Evolutionary conservation across 352 stramenopile genomes (phyloP), one percentile per base, ranked within the genome.

Genomic region (Globisporangium paddicum): DNA sequence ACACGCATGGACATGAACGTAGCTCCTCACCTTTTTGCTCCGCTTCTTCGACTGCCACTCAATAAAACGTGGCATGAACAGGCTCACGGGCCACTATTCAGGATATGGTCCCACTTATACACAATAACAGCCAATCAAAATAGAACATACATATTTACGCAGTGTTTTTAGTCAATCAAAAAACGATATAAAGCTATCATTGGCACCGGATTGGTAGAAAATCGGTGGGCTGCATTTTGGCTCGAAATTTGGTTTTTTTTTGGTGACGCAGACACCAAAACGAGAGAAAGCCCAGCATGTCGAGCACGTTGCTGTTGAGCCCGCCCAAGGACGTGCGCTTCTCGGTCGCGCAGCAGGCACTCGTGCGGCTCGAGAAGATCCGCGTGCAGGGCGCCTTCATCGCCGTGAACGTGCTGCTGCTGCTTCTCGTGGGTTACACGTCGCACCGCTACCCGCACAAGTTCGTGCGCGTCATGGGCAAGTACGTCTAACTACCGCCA

Each of bases 381-480:
- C 53, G 73, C 8, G 68, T 64, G 32, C 73, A 67, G 25, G 57
- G 71, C 11, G 47, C 58, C 26, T 92, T 92, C 61, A 23, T 81
- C 9, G 42, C 60, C 18, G 67, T 62, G 4, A 90, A 89, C 55
- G 64, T 55, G 38, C 62, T 88, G 58, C 75, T 92, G 23, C 53
- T 88, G 50, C 52, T 88, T 23, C 28, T 89, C 47, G 60, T 89
- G 14, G 48, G 72, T 26, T 89, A 82, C 68, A 79, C 75, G 59
- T 71, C 72, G 51, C 51, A 67, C 5, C 75, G 75, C 25, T 86
- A 75, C 60, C 79, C 75, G 19, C 58, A 72, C 63, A 93, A 93
- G 44, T 93, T 77, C 40, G 68, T 90, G 62, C 82, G 82, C 60
- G 71, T 93, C 41, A 59, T 52, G n/a, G 82, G 82, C 61, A 67